Evolutionary conservation across 257 asterid genomes (phyloP).

Genomic region (Linaria vulgaris): DNA sequence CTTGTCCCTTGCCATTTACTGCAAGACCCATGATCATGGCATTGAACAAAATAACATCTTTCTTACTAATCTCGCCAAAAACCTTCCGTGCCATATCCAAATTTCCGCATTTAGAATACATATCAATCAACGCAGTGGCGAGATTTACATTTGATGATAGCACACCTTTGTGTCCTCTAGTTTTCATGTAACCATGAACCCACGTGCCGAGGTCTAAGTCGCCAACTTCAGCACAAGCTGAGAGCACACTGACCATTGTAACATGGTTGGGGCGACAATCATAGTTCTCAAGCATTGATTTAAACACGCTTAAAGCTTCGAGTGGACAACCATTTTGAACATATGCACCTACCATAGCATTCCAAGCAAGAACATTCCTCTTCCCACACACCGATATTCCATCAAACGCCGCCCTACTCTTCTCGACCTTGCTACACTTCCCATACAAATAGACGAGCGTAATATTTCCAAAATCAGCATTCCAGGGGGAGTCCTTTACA

Average conservation of each 20-base stretch:
- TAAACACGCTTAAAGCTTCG: conserved; percentile 55
- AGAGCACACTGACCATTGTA: conserved; percentile 70
- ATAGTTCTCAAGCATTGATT: conserved; percentile 43
- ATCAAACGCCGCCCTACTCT: conserved; percentile 60
- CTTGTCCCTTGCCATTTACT: conserved; percentile 59
- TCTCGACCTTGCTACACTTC: conserved; percentile 44
- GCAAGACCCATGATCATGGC: conserved; percentile 86
- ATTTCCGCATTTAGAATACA: conserved; percentile 75
- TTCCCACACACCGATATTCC: conserved; percentile 48
- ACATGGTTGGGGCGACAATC: conserved; percentile 67
- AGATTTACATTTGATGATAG: conserved; percentile 55
- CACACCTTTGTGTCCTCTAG: conserved; percentile 39
- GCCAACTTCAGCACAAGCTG: conserved; percentile 78
- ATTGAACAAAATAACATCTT: conserved; percentile 70
- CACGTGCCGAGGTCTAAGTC: conserved; percentile 59
- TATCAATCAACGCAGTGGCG: conserved; percentile 71
- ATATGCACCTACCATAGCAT: conserved; percentile 58
- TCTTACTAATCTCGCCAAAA: conserved; percentile 39
- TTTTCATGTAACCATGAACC: conserved; percentile 61
- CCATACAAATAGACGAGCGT: conserved; percentile 64
- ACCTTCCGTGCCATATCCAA: conserved; percentile 46
- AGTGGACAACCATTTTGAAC: conserved; percentile 50
- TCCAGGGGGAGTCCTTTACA: conserved; percentile 2
- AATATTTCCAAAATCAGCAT: conserved; percentile 40
- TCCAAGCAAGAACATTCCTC: conserved; percentile 66